phyloP scores from a whole-genome alignment of 1,284 basidiomycete genomes.

The Cystobasidiaceae sp. region DNA sequence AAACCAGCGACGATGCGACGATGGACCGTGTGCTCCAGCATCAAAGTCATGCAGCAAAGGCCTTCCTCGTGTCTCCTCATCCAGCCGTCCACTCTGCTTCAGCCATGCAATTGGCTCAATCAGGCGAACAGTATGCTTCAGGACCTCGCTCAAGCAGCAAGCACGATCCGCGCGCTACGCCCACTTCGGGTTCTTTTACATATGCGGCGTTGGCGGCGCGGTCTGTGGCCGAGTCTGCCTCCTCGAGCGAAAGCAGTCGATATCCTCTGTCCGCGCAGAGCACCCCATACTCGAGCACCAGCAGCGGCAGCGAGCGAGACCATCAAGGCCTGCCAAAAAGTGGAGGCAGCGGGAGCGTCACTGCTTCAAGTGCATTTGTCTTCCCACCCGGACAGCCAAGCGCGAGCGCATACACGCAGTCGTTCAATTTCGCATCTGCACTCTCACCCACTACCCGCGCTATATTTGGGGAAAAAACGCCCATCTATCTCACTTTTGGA shows the following conservation, averaged over 20 bases:
- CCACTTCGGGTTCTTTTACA: too few relatives aligned
- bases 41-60: background rate
- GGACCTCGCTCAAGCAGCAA: too few relatives aligned
- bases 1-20: too few relatives aligned
- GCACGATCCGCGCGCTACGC: too few relatives aligned
- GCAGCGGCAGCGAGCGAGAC: background rate
- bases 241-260: too few relatives aligned
- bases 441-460: conserved; percentile 14
- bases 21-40: background rate
- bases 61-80: conserved; percentile 2
- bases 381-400: background rate
- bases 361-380: too few relatives aligned
- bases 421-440: conserved; percentile 4
- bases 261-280: background rate
- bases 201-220: too few relatives aligned
- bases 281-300: background rate
- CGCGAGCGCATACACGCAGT: background rate
- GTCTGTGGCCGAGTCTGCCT: too few relatives aligned
- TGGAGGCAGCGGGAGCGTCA: too few relatives aligned
- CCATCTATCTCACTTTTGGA: background rate
- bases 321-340: too few relatives aligned
- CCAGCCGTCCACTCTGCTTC: background rate
- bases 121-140: too few relatives aligned
- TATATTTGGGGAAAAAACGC: conserved; percentile 18
- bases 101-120: too few relatives aligned